These are phyloP conservation scores for Pneumocystis sp. DNA, from an alignment of 1,139 yeast genomes.

Conservation along the genomic window DNA sequence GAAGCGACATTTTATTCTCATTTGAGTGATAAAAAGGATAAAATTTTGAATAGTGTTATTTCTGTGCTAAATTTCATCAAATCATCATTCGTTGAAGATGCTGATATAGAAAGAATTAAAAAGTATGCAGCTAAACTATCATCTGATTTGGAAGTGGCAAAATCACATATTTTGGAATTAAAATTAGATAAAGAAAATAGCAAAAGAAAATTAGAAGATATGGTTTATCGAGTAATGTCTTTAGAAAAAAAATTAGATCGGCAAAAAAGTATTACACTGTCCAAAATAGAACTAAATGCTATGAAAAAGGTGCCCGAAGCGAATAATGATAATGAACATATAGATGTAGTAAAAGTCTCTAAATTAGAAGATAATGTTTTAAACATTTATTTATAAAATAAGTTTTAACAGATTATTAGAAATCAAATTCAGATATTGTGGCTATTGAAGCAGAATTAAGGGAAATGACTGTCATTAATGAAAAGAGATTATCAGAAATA, in stretches of 20 bases:
- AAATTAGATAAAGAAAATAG: constrained; percentile 6
- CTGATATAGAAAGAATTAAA: not conserved
- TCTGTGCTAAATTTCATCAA: not conserved
- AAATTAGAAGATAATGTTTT: not conserved
- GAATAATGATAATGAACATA: too few relatives aligned
- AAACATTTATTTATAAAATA: not conserved
- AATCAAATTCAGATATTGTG: too few relatives aligned
- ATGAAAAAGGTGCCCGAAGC: not conserved
- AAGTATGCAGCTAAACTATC: constrained; percentile 1
- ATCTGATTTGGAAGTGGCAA: not conserved
- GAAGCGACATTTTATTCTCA: not conserved
- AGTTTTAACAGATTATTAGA: not conserved
- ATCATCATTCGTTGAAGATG: not conserved
- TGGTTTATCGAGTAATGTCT: constrained; percentile 9
- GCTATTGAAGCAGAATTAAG: not conserved
- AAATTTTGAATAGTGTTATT: not conserved
- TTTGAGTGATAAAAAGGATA: not conserved
- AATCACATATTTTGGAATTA: constrained; percentile 1
- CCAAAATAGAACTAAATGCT: constrained; percentile 5
- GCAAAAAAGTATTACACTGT: constrained; percentile 7
- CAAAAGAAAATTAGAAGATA: constrained; percentile 12
- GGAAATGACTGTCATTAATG: not conserved
- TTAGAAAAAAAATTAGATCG: constrained; percentile 10
- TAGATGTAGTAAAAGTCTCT: not conserved
- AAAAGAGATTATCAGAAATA: not conserved